Evolutionary conservation across 176 grass and related monocot genomes (phyloP).

Genomic region (Phoenix roebelenii): DNA sequence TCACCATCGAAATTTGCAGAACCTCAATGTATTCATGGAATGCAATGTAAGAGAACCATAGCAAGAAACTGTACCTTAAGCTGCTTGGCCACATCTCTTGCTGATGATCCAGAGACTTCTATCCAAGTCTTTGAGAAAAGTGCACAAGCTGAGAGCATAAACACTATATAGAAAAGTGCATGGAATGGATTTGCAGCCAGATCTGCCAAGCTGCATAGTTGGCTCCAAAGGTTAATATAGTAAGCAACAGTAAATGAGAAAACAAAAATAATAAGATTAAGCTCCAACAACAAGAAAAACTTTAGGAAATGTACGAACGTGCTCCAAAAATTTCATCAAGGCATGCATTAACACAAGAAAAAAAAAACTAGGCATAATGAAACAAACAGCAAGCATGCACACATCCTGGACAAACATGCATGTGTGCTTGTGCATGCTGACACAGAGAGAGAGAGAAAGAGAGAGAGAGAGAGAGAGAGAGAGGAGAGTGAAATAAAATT

Average conservation of each 20-base stretch:
- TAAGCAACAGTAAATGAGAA: background rate
- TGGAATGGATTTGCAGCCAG: constrained; percentile 33
- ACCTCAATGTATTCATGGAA: background rate
- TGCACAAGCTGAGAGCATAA: constrained; percentile 33
- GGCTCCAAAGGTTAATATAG: background rate
- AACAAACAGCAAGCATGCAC: too few species aligned
- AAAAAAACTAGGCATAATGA: too few species aligned
- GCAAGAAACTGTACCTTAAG: constrained; percentile 24
- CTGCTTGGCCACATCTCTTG: constrained; percentile 31
- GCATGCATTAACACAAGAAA: too few species aligned
- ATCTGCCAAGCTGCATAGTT: constrained; percentile 20
- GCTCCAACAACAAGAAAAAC: background rate
- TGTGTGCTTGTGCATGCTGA: background rate
- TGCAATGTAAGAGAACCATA: background rate
- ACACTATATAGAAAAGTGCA: constrained; percentile 31
- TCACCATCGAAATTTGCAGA: too few species aligned
- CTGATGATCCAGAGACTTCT: constrained; percentile 36
- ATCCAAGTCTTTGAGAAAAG: constrained; percentile 42
- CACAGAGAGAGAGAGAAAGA: background rate
- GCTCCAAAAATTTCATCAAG: too few species aligned
- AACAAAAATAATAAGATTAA: background rate
- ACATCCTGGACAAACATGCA: too few species aligned
- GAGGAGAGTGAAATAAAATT: too few species aligned
- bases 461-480: background rate
- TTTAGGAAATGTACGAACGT: too few species aligned